Evolutionary conservation across 352 stramenopile species (phyloP).

Genomic region (Stramenopiles sp.): DNA sequence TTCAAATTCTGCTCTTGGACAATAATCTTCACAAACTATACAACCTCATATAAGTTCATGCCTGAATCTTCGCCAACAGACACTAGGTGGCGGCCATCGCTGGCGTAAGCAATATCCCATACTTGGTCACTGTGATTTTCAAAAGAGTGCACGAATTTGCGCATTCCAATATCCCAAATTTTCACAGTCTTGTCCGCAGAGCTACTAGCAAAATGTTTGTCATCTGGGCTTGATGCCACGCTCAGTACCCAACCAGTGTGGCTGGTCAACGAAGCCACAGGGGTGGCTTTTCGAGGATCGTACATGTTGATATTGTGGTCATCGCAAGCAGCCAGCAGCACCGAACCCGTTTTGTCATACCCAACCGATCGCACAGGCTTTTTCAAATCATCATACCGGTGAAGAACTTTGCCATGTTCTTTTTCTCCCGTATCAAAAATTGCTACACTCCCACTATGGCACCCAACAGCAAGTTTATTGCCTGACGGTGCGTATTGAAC

Average conservation of each 20-base stretch:
- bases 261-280: not conserved
- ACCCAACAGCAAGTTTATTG: constrained; percentile 50
- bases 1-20: no score
- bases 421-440: constrained; percentile 39
- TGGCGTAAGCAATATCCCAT: constrained; percentile 69
- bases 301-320: constrained; percentile 75
- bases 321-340: constrained; percentile 59
- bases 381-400: constrained; percentile 3
- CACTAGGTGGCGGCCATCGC: constrained; percentile 48
- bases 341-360: constrained; percentile 52
- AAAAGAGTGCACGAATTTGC: constrained; percentile 61
- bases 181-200: constrained; percentile 55
- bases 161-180: constrained; percentile 64
- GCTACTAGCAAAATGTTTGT: constrained; percentile 46
- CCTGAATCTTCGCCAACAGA: constrained; percentile 62
- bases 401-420: constrained; percentile 33
- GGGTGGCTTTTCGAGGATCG: constrained; percentile 24
- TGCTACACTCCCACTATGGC: constrained; percentile 54
- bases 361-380: constrained; percentile 60
- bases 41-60: constrained; percentile 60
- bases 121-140: constrained; percentile 67
- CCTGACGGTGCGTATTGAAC: constrained; percentile 38
- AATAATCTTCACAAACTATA: no score
- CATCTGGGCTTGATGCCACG: constrained; percentile 24
- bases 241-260: not conserved